Evolutionary conservation across 306 rosid species (phyloP).

Genomic region (Arachis hypogaea): DNA sequence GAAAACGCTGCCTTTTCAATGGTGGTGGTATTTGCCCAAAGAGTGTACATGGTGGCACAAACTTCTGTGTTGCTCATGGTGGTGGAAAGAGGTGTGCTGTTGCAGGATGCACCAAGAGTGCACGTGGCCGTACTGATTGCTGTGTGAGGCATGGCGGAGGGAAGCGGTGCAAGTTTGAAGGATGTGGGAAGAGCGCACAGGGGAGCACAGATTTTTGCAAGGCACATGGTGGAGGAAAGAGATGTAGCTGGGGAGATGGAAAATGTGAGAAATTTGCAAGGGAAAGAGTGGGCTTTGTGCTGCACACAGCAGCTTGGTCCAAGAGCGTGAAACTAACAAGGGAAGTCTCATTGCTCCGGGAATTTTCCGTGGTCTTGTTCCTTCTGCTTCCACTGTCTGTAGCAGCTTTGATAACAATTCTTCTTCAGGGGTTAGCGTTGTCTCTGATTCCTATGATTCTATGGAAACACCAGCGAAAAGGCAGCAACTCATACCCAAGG

Average conservation of each 20-base stretch:
- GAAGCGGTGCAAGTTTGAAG: constrained; percentile 78
- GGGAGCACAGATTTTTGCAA: constrained; percentile 99
- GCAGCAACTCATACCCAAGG: constrained; percentile 71
- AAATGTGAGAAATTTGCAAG: constrained; percentile 94
- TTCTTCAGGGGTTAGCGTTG: constrained; percentile 66
- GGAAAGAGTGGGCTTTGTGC: constrained; percentile 96
- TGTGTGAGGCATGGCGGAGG: constrained; percentile 99
- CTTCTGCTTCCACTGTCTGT: constrained; percentile 61
- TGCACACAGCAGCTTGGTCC: constrained; percentile 80
- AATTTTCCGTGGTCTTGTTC: constrained; percentile 84
- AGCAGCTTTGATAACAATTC: constrained; percentile 73
- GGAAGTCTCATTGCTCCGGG: constrained; percentile 81
- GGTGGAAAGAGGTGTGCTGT: constrained; percentile 97
- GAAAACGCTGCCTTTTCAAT: constrained; percentile 91
- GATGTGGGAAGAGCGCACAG: constrained; percentile 96
- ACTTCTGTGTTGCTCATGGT: constrained; percentile 97
- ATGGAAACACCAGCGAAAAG: constrained; percentile 55
- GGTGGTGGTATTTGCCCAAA: constrained; percentile 98
- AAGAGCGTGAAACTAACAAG: constrained; percentile 58
- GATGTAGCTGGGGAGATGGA: constrained; percentile 92
- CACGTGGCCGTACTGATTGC: constrained; percentile 96
- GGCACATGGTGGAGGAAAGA: constrained; percentile 98
- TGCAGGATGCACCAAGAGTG: constrained; percentile 92
- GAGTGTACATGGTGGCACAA: constrained; percentile 97
- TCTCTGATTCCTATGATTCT: constrained; percentile 66